These are phyloP conservation scores for Gossypium herbaceum DNA, from an alignment of 345 rosid genomes.

Conservation along the genomic window DNA sequence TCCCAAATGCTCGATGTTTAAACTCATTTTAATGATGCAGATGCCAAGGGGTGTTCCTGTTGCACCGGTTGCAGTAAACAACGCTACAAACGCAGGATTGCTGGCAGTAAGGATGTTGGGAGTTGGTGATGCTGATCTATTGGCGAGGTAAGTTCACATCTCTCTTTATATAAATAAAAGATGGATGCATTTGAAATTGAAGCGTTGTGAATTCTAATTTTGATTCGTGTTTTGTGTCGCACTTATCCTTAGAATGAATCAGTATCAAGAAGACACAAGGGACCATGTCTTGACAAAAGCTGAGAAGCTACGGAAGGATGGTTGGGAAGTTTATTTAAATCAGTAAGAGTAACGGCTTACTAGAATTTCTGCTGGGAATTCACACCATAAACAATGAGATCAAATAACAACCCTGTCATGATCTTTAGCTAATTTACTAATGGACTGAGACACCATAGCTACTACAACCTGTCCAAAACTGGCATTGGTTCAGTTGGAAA, in stretches of 20 bases:
- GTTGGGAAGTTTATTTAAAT: constrained; percentile 74
- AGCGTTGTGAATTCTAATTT: neutral
- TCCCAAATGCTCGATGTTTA: neutral
- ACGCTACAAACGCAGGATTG: constrained; percentile 82
- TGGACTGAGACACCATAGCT: neutral
- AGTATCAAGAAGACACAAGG: constrained; percentile 78
- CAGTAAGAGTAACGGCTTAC: neutral
- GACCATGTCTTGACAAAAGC: constrained; percentile 68
- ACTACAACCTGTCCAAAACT: neutral
- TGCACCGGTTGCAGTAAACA: constrained; percentile 87
- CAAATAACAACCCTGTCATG: neutral
- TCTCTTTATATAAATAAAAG: neutral
- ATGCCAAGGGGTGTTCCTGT: constrained; percentile 98
- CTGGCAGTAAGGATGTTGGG: constrained; percentile 79
- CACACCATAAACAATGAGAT: neutral
- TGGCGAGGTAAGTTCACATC: constrained; percentile 34
- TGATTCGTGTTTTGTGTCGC: neutral
- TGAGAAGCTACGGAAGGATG: constrained; percentile 56
- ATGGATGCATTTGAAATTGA: neutral
- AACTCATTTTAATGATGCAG: constrained; percentile 27
- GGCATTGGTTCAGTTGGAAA: neutral
- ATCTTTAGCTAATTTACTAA: neutral
- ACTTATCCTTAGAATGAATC: constrained; percentile 64
- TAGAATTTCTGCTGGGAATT: neutral
- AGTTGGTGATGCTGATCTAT: constrained; percentile 59